Evolutionary conservation across 73 alveolate genomes (phyloP), one percentile per base, ranked within the genome.

Genomic region (Tetrahymena thermophila): DNA sequence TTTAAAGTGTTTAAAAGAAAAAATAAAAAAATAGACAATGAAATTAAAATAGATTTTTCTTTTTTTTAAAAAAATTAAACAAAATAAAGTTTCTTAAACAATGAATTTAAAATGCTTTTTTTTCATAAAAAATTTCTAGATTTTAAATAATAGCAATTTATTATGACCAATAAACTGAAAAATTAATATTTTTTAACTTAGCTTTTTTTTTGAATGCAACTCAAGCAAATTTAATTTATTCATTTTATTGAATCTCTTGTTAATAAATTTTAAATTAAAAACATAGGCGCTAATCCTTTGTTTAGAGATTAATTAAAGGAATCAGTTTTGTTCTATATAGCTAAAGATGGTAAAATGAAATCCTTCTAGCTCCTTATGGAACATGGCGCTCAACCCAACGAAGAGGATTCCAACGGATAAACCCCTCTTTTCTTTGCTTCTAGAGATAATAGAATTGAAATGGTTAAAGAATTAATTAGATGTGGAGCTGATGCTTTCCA

Each of bases 371-470:
- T 35, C 28, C 93, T 95, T 2, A 85, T 95, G 35, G 83, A 89
- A 31, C 93, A 89, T 17, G 83, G 83, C 35, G 42, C 94, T 35
- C 37, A 85, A 28, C 71, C 94, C 34, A 95, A 95, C 93, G 97
- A 95, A 23, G 71, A 85, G 50, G 97, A 95, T 85, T 9, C 94
- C 44, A 43, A 95, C 35, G 95, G 95, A 21, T 95, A 98, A 95
- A 98, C 99, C 35, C 99, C 99, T 56, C 93, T 98, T 13, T 98
- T 97, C 94, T 98, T 98, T 94, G 98, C 98, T 0, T 94, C 97
- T 5, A 97, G 99, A 96, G 99, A 98, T 94, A 97, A 98, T 19
- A 96, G 97, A 44, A 40, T 94, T 38, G 95, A 96, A 94, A 93
- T 98, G 57, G 96, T 98, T 56, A 97, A 97, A 35, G 94, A 94